Evolutionary conservation across 108 stramenopile species (phyloP).

Genomic region (Cyclotella choctawhatcheeana): DNA sequence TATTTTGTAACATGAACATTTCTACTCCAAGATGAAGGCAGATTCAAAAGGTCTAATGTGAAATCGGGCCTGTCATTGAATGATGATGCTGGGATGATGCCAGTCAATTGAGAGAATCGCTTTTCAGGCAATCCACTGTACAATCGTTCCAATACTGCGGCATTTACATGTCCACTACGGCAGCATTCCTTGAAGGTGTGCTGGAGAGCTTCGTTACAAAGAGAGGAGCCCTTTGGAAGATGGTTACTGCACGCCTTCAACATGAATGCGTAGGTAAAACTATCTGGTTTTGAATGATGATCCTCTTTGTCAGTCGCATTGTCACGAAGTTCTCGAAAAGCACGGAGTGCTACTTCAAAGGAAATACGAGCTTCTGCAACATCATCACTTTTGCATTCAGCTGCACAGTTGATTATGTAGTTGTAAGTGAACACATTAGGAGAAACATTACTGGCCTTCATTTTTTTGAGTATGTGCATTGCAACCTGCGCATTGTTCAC

Average conservation of each 20-base stretch:
- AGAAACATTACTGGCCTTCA: slow-evolving; percentile 38
- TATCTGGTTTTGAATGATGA: slow-evolving; percentile 51
- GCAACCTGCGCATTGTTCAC: slow-evolving; percentile 43
- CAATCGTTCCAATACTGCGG: slow-evolving; percentile 65
- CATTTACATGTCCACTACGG: slow-evolving; percentile 61
- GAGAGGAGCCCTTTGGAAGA: slow-evolving; percentile 50
- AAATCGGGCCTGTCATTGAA: background rate
- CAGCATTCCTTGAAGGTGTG: slow-evolving; percentile 77
- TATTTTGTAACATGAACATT: background rate
- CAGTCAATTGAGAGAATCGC: slow-evolving; percentile 49
- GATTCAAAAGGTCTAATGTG: background rate
- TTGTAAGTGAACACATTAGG: slow-evolving; percentile 61
- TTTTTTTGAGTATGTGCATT: slow-evolving; percentile 41
- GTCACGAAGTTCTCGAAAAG: slow-evolving; percentile 53
- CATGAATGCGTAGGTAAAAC: slow-evolving; percentile 83
- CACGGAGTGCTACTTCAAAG: slow-evolving; percentile 49
- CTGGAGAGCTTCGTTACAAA: slow-evolving; percentile 56
- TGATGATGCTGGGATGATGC: slow-evolving; percentile 5
- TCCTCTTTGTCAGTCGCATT: slow-evolving; percentile 1
- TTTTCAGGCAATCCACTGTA: slow-evolving; percentile 46
- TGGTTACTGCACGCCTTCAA: slow-evolving; percentile 80
- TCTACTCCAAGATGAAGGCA: slow-evolving; percentile 37
- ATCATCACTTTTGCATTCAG: slow-evolving; percentile 24
- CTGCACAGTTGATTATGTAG: slow-evolving; percentile 55
- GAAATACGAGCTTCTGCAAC: slow-evolving; percentile 25